phyloP scores from a whole-genome alignment of 345 rosid species.

The Isatis tinctoria region DNA sequence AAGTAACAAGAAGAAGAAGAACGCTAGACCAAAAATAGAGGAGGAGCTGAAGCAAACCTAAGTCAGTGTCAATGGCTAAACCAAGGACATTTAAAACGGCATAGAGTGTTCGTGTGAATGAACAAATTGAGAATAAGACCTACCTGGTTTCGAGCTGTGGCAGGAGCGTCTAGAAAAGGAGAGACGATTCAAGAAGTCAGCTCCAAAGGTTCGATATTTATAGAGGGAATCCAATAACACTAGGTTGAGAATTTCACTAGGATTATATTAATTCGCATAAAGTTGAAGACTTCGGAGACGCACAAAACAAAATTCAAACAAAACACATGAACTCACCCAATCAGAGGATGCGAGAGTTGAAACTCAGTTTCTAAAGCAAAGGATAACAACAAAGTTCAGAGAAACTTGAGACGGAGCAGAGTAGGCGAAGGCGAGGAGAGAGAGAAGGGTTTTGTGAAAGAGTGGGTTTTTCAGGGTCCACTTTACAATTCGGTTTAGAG shows the following conservation, averaged over 20 bases:
- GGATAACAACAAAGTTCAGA: background rate
- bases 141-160: slow-evolving; percentile 14
- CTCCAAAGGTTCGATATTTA: slow-evolving; percentile 22
- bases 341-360: background rate
- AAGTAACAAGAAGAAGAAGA: no score
- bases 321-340: background rate
- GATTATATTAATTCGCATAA: background rate
- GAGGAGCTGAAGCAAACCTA: background rate
- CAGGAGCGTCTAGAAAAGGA: background rate
- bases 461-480: background rate
- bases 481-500: background rate
- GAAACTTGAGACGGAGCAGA: slow-evolving; percentile 9
- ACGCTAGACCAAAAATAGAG: background rate
- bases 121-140: background rate
- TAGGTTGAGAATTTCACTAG: background rate
- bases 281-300: no score
- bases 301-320: background rate
- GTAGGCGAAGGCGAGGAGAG: slow-evolving; percentile 8
- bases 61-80: background rate
- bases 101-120: background rate
- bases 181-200: background rate
- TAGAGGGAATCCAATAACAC: background rate
- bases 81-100: background rate
- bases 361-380: background rate
- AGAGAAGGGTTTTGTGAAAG: slow-evolving; percentile 1